Percentiles rank a stretch among this genome's conserved stretches.
phyloP scores from a whole-genome alignment of 345 rosid genomes.

The Bruguiera gymnorhiza region DNA sequence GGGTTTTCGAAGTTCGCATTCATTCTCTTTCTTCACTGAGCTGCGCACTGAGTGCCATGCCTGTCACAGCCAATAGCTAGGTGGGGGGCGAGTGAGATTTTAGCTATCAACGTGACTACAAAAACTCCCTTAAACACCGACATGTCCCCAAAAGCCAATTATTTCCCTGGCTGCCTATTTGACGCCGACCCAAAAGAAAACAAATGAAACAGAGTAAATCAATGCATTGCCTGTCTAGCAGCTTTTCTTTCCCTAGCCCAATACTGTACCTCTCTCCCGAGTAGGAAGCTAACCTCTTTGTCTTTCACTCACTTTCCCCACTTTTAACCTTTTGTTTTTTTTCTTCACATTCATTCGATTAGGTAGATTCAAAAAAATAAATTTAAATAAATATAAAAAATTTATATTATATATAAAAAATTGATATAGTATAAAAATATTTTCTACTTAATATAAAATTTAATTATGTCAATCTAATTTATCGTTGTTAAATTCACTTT shows the following conservation, averaged over 20 bases:
- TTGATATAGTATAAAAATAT: too few relatives aligned
- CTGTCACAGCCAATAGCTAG: slow-evolving; percentile 19
- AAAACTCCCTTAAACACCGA: slow-evolving; percentile 46
- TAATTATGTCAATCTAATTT: too few relatives aligned
- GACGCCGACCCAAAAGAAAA: neutral
- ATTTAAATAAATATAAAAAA: too few relatives aligned
- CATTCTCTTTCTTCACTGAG: neutral
- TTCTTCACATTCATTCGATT: too few relatives aligned
- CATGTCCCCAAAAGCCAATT: slow-evolving; percentile 47
- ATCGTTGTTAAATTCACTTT: too few relatives aligned
- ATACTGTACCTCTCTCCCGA: neutral
- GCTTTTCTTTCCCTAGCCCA: slow-evolving; percentile 9
- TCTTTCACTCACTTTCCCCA: neutral
- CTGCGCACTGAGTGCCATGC: slow-evolving; percentile 11
- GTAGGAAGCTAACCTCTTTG: slow-evolving; percentile 28
- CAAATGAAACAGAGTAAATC: neutral
- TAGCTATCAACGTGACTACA: neutral
- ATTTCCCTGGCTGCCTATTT: neutral
- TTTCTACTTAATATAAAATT: too few relatives aligned
- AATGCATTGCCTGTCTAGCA: neutral
- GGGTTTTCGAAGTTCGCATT: slow-evolving; percentile 38
- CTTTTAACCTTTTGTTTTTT: slow-evolving; percentile 1
- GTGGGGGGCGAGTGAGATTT: too few relatives aligned
- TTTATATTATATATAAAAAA: too few relatives aligned
- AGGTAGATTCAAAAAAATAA: too few relatives aligned